Evolutionary conservation across 352 stramenopile species (phyloP), one percentile per base, ranked within the genome.

Genomic region (Peronospora farinosa): DNA sequence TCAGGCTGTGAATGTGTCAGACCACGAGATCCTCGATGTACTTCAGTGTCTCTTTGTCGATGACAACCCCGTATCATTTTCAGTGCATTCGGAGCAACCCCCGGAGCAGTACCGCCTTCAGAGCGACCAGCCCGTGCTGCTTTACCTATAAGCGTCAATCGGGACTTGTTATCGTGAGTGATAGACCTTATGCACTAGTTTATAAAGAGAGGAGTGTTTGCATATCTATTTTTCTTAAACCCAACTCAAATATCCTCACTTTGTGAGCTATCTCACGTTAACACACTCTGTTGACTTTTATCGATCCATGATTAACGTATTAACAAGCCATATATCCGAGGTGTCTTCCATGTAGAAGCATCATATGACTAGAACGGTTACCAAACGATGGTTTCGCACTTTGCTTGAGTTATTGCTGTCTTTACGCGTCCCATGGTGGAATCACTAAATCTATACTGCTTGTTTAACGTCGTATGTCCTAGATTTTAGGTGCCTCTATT

Each of bases 21-120:
- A 74, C 48, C 47, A 71, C 57, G 65, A 74, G 40, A 74, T 74
- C 23, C 57, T 74, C 7, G 65, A 74, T 36, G 57, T 74, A 15
- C 65, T 74, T 10, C 65, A 74, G 41, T 74, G 65, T 43, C 47
- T 74, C 9, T 74, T 74, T 64, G 54, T 49, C 11, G 65, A 74
- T 32, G 65, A 74, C 31, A 52, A 52, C 32, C 43, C 54, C 31
- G 25, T 37, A 49, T 42, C 41, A 47, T 42, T 51, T 21, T 16
- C 31, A 7, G 27, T 45, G 12, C 32, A 47, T 13, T 2, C 33
- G 11, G 57, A 64, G 12, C 52, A 70, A 33, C 47, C 47, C 28
- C 57, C 64, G 23, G 52, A 60, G 1, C 57, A 57, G 31, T 67
- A 67, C 48, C 57, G 62, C 40, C 32, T 53, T 21, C 57, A 64